Percentiles rank a stretch among this genome's conserved stretches.
These are phyloP conservation scores for Geoglossum glabrum DNA, from an alignment of 495 filamentous ascomycete genomes.

Conservation along the genomic window DNA sequence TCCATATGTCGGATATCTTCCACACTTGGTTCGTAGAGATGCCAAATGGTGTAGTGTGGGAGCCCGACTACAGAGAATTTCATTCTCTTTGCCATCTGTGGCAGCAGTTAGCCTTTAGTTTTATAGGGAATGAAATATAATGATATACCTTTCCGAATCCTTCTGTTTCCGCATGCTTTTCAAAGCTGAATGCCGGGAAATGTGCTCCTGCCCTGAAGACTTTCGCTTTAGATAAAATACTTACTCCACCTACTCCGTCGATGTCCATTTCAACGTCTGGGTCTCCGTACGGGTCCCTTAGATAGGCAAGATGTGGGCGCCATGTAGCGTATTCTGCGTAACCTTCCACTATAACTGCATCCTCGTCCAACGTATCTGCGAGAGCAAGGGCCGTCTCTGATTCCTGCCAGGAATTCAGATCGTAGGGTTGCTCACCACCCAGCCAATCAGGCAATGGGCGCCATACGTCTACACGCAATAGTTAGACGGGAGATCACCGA, in stretches of 20 bases:
- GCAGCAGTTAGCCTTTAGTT: conserved; percentile 16
- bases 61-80: conserved; percentile 88
- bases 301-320: conserved; percentile 91
- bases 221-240: conserved; percentile 86
- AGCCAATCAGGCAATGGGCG: conserved; percentile 97
- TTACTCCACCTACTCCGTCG: conserved; percentile 92
- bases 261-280: conserved; percentile 99
- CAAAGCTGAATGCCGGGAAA: conserved; percentile 96
- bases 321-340: conserved; percentile 99
- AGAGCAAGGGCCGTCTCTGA: conserved; percentile 89
- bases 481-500: background rate
- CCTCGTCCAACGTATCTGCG: conserved; percentile 89
- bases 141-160: conserved; percentile 82
- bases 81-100: conserved; percentile 91
- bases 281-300: conserved; percentile 92
- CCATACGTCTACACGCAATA: conserved; percentile 73
- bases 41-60: conserved; percentile 98
- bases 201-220: conserved; percentile 91
- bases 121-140: background rate
- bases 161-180: conserved; percentile 97
- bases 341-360: conserved; percentile 97
- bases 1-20: conserved; percentile 96
- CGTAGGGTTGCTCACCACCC: conserved; percentile 95
- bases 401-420: conserved; percentile 98
- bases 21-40: conserved; percentile 93